Base-by-base conservation (phyloP, 23 red algal species). In the Pyropia haitanensis region DNA sequence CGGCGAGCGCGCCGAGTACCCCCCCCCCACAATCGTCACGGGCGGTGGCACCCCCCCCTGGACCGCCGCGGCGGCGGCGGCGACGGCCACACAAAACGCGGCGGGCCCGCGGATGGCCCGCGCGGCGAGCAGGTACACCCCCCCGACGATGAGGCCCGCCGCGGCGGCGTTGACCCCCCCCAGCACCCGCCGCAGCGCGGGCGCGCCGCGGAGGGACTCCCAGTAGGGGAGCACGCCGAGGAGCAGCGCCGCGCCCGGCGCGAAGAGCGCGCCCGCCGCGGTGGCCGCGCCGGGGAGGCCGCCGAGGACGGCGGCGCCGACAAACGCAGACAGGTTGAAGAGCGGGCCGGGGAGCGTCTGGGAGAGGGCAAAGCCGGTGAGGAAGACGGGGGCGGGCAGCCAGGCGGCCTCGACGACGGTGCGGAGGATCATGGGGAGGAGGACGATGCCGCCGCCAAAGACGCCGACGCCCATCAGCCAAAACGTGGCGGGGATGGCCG, bases 401-500 rank as follows among this genome's bases (percentile, higher is more conserved):
- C 62, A 50, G 39, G 73, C 63, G 2, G 59, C 54, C 21, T 68
- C 67, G 14, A 79, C 73, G 64, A 79, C 55, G 34, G 70, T 66
- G 27, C 78, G 64, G 67, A 80, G 32, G 3, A 89, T 60, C 74
- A 89, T 72, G 24, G 85, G 85, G 5, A 89, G 51, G 51, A 89
- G 75, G n/a, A 89, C 66, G 21, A 73, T 28, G 24, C 85, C 85
- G 56, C 85, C 85, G 48, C 85, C 85, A 58, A 89, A 89, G 17
- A 79, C 85, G 33, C 48, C 65, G 14, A 63, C 57, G 15, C 85
- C 75, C 67, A 89, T 80, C 18, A 64, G 66, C 85, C 85, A 89
- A 46, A 80, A 89, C 32, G 77, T 70, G 58, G 68, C 78, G 32
- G 73, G 27, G 3, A 89, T 24, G 6, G n/a, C 27, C 51, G 21